Evolutionary conservation across 2,329 filamentous ascomycete genomes (phyloP).

Genomic region (Colletotrichum eremochloae): DNA sequence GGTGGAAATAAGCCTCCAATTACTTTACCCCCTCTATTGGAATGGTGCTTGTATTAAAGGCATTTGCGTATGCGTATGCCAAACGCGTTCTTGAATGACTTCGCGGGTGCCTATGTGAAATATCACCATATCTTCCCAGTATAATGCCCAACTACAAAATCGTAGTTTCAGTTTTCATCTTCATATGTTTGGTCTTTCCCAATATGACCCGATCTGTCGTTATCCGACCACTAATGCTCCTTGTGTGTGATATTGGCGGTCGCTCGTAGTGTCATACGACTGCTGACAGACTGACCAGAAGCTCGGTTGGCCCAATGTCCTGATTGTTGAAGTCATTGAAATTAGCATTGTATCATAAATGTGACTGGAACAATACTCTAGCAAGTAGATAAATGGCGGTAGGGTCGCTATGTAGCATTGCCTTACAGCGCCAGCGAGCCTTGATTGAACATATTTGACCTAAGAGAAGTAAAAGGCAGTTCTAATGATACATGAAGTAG

Average conservation of each 20-base stretch:
- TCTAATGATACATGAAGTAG: not conserved
- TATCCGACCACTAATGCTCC: not conserved
- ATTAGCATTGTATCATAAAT: not conserved
- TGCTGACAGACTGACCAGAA: not conserved
- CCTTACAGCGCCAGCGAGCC: not conserved
- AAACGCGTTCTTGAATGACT: not conserved
- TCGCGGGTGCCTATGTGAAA: not conserved
- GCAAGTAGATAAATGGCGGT: not conserved
- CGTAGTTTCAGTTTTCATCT: too few relatives aligned
- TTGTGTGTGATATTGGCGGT: not conserved
- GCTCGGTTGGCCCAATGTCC: not conserved
- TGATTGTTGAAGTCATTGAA: not conserved
- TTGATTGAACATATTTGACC: not conserved
- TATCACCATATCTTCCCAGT: not conserved
- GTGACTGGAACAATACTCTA: not conserved
- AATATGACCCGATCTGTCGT: not conserved
- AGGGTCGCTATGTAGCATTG: not conserved
- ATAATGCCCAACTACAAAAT: not conserved
- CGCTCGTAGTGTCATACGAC: not conserved
- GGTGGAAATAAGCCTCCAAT: not conserved
- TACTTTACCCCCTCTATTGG: not conserved
- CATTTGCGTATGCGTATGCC: not conserved
- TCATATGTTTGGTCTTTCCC: not conserved
- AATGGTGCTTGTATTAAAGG: not conserved
- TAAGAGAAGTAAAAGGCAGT: fast-evolving